Evolutionary conservation across 2,329 filamentous ascomycete species (phyloP), one percentile per base, ranked within the genome.

Genomic region (Ramularia collo-cygni): DNA sequence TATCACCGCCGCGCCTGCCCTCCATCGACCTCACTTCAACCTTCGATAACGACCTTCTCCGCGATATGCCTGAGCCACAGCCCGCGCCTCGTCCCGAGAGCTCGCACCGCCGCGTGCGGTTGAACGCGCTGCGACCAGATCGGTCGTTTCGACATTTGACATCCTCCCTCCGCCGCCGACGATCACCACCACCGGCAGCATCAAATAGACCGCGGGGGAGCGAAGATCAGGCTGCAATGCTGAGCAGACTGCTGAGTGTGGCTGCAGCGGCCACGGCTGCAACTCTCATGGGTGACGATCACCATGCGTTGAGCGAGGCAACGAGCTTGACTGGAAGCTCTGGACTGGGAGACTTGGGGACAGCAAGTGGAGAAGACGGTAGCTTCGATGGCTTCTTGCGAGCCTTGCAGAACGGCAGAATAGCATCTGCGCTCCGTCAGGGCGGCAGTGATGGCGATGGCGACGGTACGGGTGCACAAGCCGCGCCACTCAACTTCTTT

Each of bases 221-320:
- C 46, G 76, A 79, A 52, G 77, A 82, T 52, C 76, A 79, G 53
- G 77, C 76, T 3, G 75, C 75, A n/a, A 65, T 71, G 55, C 63
- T 81, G 21, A 79, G 77, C 30, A 69, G 76, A 29, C 67, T 81
- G 19, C 64, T 82, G 13, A 79, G 78, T 33, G 69, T 79, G 15
- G 77, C 78, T 19, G 78, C 78, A 10, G 74, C 76, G 28, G 76
- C 77, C 9, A 81, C 79, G 27, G 78, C 78, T 37, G 76, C 77
- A 32, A 78, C 79, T 40, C 66, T 81, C 27, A 79, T 79, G 47
- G 77, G 77, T n/a, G 71, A 72, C 27, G 67, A 75, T 47, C 70
- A 72, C 32, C 70, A 72, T 41, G 69, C 71, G 2, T 63, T 77
- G 33, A 69, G 74, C 17, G 72, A 76, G 50, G 70, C 75, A 10